A percentile compares a stretch with the other conserved stretches of the same genome.
Evolutionary conservation across 495 filamentous ascomycete species (phyloP).

Genomic region (Tuber indicum): DNA sequence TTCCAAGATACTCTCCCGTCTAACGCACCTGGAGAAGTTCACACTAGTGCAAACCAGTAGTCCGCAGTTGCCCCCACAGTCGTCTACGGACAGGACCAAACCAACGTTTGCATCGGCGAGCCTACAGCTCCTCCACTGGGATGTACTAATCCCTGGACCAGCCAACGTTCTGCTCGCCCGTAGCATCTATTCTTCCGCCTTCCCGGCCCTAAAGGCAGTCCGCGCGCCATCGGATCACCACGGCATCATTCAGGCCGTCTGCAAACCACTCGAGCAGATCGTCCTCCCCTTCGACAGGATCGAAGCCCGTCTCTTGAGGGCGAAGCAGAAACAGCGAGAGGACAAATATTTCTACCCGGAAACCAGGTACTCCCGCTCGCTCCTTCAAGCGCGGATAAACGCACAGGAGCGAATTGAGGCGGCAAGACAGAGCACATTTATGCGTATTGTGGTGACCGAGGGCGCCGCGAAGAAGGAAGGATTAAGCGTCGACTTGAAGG

Average conservation of each 20-base stretch:
- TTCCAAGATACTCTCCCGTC: slow-evolving; percentile 65
- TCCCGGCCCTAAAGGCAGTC: slow-evolving; percentile 62
- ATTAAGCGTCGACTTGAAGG: slow-evolving; percentile 47
- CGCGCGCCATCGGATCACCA: slow-evolving; percentile 70
- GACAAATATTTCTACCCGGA: slow-evolving; percentile 20
- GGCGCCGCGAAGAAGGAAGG: slow-evolving; percentile 44
- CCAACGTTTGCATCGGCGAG: slow-evolving; percentile 63
- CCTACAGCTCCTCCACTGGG: slow-evolving; percentile 73
- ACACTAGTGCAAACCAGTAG: slow-evolving; percentile 61
- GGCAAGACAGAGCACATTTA: slow-evolving; percentile 50
- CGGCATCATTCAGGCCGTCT: slow-evolving; percentile 64
- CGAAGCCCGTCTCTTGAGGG: slow-evolving; percentile 41
- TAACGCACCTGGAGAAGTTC: slow-evolving; percentile 58
- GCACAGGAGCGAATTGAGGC: slow-evolving; percentile 56
- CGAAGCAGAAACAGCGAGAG: slow-evolving; percentile 20
- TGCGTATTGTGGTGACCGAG: slow-evolving; percentile 51
- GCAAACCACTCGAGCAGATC: slow-evolving; percentile 51
- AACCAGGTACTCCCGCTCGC: slow-evolving; percentile 45
- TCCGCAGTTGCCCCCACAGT: slow-evolving; percentile 48
- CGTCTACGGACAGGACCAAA: slow-evolving; percentile 36
- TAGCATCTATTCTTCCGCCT: slow-evolving; percentile 62
- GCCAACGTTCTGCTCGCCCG: slow-evolving; percentile 68
- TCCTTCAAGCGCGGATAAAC: slow-evolving; percentile 50
- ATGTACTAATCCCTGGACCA: slow-evolving; percentile 54
- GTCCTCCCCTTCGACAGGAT: slow-evolving; percentile 49